phyloP scores from a whole-genome alignment of 345 rosid genomes.

The Microthlaspi erraticum region DNA sequence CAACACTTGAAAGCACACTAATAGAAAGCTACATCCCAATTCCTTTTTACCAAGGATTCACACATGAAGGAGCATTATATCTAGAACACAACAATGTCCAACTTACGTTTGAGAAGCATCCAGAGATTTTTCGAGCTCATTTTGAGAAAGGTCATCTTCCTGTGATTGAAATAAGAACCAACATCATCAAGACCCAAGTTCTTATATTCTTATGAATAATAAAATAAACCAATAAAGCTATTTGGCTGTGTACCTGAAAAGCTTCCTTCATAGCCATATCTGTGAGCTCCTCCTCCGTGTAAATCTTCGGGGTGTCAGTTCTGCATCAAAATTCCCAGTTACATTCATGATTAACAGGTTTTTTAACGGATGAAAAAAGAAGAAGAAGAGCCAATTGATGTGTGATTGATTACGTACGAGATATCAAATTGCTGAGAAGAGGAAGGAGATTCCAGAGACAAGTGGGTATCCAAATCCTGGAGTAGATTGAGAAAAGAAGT shows the following conservation, averaged over 20 bases:
- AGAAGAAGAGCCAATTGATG: neutral
- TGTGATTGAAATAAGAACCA: slow-evolving; percentile 13
- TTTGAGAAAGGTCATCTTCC: slow-evolving; percentile 25
- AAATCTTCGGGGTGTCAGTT: slow-evolving; percentile 39
- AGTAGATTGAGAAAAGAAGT: slow-evolving; percentile 41
- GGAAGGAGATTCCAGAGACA: slow-evolving; percentile 35
- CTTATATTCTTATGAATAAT: neutral
- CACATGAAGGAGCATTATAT: neutral
- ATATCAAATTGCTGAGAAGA: slow-evolving; percentile 34
- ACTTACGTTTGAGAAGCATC: slow-evolving; percentile 33
- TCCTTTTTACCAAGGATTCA: slow-evolving; percentile 8
- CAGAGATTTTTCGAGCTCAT: slow-evolving; percentile 6
- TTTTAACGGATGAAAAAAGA: neutral
- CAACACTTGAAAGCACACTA: slow-evolving; percentile 11
- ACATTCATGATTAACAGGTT: too few relatives aligned
- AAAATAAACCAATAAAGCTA: neutral
- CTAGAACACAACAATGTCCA: neutral
- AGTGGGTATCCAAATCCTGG: slow-evolving; percentile 38
- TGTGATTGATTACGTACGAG: slow-evolving; percentile 33
- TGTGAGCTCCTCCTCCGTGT: slow-evolving; percentile 45
- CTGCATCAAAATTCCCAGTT: slow-evolving; percentile 24
- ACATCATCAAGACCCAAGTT: slow-evolving; percentile 8
- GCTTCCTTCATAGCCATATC: slow-evolving; percentile 49
- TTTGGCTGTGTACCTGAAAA: slow-evolving; percentile 16
- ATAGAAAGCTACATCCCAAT: slow-evolving; percentile 4